phyloP scores from a whole-genome alignment of 108 stramenopile genomes.

The Cyclostephanos tholiformis region DNA sequence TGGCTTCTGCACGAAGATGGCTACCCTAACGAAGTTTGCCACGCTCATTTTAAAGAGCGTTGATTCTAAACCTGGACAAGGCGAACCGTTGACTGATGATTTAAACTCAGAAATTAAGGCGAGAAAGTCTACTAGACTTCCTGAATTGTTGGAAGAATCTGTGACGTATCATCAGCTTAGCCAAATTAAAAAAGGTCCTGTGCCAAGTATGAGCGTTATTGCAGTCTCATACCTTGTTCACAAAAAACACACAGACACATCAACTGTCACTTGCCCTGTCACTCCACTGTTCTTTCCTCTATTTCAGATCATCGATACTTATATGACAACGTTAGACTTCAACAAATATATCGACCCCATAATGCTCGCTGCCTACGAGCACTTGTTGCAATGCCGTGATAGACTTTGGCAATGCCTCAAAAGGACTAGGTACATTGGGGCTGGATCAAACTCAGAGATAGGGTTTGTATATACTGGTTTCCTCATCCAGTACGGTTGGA shows the following conservation, averaged over 20 bases:
- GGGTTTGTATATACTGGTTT: constrained; percentile 56
- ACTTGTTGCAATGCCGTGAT: constrained; percentile 56
- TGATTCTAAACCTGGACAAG: background rate
- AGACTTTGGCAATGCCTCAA: constrained; percentile 68
- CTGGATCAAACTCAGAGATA: constrained; percentile 23
- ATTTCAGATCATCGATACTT: constrained; percentile 61
- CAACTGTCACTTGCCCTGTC: constrained; percentile 62
- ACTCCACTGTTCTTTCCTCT: constrained; percentile 68
- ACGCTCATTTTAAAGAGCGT: constrained; percentile 4
- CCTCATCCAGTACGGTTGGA: constrained; percentile 79
- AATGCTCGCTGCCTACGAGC: constrained; percentile 3
- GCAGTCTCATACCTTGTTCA: constrained; percentile 67
- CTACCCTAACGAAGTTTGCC: constrained; percentile 38
- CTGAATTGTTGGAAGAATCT: constrained; percentile 45
- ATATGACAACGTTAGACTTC: constrained; percentile 10
- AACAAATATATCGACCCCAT: background rate
- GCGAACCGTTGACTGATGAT: constrained; percentile 8
- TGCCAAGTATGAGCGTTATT: constrained; percentile 48
- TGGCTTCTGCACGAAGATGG: constrained; percentile 33
- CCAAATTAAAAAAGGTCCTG: constrained; percentile 14
- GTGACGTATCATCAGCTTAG: constrained; percentile 35
- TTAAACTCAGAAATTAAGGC: background rate
- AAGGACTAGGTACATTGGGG: constrained; percentile 24
- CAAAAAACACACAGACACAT: constrained; percentile 56
- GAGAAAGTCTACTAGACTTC: constrained; percentile 8